Evolutionary conservation across 129 eudicot species (phyloP), one percentile per base, ranked within the genome.

Genomic region (Pseudognaphalium luteoalbum): DNA sequence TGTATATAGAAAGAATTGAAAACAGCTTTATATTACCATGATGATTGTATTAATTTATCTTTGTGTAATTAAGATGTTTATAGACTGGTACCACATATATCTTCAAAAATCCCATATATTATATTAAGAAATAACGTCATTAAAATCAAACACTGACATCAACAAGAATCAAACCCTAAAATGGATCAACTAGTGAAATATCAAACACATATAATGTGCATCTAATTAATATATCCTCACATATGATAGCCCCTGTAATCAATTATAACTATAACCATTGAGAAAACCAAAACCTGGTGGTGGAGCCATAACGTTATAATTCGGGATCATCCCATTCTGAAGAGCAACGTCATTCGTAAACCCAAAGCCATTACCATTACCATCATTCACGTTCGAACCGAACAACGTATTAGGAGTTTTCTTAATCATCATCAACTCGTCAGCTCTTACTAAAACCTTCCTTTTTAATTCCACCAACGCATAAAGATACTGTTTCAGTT

Each of bases 381-480:
- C 66, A 60, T 37, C 75, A 50, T 50, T n/a, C 70, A 69, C 29
- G 2, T 42, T 69, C 62, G 63, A 69, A 28, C 81, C 70, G 47
- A 77, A 34, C 33, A 60, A 59, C 19, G 51, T 0, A 47, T 47
- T 47, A 47, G 76, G 82, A 70, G 71, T 29, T 9, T 70, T 70
- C 73, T n/a, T 50, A 22, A 71, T 72, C 73, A 79, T 79, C 83
- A 72, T 79, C 58, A 79, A 61, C 4, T 79, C 83, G 51, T 79
- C 83, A 6, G 73, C 83, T 22, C 83, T 66, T 1, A 72, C 68
- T 14, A 79, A 17, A 16, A 79, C 83, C 78, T 72, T 79, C 73
- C 73, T 72, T 68, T 52, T 71, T 7, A 72, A 47, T 35, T 79
- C 83, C 14, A 62, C 83, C 73, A 79, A 62, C 17, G 83, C 17